Percentiles rank a stretch among this genome's conserved stretches.
These are phyloP conservation scores for Citrus inodora DNA, from an alignment of 345 rosid species.

Conservation along the genomic window DNA sequence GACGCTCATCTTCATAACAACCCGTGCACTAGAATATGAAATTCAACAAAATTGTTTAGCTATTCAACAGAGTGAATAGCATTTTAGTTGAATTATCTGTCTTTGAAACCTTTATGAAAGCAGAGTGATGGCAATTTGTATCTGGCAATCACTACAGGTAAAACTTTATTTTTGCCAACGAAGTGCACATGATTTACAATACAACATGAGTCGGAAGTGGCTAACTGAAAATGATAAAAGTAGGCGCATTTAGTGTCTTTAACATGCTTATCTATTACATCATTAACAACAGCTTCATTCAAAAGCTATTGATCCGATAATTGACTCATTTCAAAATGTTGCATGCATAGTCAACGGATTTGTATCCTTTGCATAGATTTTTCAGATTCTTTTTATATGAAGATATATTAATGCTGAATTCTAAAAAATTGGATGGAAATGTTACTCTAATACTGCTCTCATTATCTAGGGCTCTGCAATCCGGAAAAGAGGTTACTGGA, in stretches of 20 bases:
- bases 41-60: not conserved
- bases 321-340: not conserved
- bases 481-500: slow-evolving; percentile 74
- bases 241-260: not conserved
- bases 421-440: too few species aligned
- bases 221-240: not conserved
- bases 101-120: not conserved
- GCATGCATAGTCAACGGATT: not conserved
- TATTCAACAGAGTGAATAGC: not conserved
- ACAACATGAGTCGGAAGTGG: not conserved
- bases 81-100: not conserved
- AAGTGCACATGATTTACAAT: not conserved
- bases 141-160: not conserved
- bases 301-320: not conserved
- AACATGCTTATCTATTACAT: not conserved
- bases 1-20: not conserved
- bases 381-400: not conserved
- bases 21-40: not conserved
- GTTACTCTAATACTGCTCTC: slow-evolving; percentile 2
- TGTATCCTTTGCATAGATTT: not conserved
- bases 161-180: not conserved
- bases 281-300: not conserved
- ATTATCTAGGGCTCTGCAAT: slow-evolving; percentile 63
- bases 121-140: not conserved
- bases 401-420: not conserved